Conservation (phyloP, 345 rosid genomes). For the Arabidopsis thaliana region TAIR10.1 NC_003075.7:15731501-15732000, state of each 20-base stretch:
- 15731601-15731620: constrained; percentile 44
- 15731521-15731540: constrained; percentile 45
- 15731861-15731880: constrained; percentile 42
- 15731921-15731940: constrained; percentile 40
- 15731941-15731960: constrained; percentile 49
- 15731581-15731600: constrained; percentile 49
- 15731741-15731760: constrained; percentile 13
- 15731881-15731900: constrained; percentile 68
- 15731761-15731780: constrained; percentile 18
- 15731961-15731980: constrained; percentile 82
- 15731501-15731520: constrained; percentile 18
- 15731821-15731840: constrained; percentile 30
- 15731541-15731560: constrained; percentile 32
- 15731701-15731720: not conserved
- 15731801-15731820: constrained; percentile 22
- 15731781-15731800: constrained; percentile 40
- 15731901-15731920: constrained; percentile 44
- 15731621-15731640: constrained; percentile 43
- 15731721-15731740: constrained; percentile 32
- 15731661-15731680: constrained; percentile 50
- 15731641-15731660: constrained; percentile 40
- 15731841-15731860: constrained; percentile 40
- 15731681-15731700: constrained; percentile 36
- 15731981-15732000: constrained; percentile 72
- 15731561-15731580: constrained; percentile 46